Conservation (phyloP, 257 asterid genomes). For the Mitragyna speciosa region DNA sequence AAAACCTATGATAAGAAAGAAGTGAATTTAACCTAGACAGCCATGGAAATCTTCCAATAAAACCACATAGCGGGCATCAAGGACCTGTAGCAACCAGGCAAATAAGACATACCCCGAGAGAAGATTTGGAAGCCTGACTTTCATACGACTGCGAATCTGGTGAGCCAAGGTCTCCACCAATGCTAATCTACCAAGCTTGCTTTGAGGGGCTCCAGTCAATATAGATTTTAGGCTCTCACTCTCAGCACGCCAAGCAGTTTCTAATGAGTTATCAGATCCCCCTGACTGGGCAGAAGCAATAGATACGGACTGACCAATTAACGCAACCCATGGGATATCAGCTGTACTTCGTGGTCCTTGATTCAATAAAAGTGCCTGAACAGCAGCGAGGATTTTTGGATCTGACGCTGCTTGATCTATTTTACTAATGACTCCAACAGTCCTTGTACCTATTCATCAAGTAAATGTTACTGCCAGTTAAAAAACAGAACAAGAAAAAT, state of each 20-base stretch:
- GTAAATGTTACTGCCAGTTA: neutral
- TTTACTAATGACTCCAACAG: slow-evolving; percentile 92
- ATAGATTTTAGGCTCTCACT: slow-evolving; percentile 87
- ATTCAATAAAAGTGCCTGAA: slow-evolving; percentile 81
- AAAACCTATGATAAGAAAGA: neutral
- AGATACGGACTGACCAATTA: slow-evolving; percentile 94
- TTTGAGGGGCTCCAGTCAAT: slow-evolving; percentile 82
- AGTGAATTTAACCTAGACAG: neutral
- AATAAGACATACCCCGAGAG: slow-evolving; percentile 67
- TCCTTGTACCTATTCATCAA: slow-evolving; percentile 68
- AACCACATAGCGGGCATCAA: neutral
- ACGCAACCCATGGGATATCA: slow-evolving; percentile 97
- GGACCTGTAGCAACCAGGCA: slow-evolving; percentile 1
- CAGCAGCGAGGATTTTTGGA: slow-evolving; percentile 89
- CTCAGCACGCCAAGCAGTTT: slow-evolving; percentile 96
- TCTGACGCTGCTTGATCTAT: slow-evolving; percentile 90
- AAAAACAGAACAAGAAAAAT: neutral
- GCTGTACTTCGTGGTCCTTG: slow-evolving; percentile 96
- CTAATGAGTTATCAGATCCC: slow-evolving; percentile 82
- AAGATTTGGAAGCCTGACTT: slow-evolving; percentile 85
- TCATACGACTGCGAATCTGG: slow-evolving; percentile 89
- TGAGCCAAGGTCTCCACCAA: slow-evolving; percentile 91
- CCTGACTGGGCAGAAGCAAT: slow-evolving; percentile 94
- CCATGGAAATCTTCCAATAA: neutral
- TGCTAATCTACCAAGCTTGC: slow-evolving; percentile 94